A percentile compares a stretch with the other conserved stretches of the same genome.
Conservation (phyloP, 164 flowering plant species). For the Amborella trichopoda region DNA sequence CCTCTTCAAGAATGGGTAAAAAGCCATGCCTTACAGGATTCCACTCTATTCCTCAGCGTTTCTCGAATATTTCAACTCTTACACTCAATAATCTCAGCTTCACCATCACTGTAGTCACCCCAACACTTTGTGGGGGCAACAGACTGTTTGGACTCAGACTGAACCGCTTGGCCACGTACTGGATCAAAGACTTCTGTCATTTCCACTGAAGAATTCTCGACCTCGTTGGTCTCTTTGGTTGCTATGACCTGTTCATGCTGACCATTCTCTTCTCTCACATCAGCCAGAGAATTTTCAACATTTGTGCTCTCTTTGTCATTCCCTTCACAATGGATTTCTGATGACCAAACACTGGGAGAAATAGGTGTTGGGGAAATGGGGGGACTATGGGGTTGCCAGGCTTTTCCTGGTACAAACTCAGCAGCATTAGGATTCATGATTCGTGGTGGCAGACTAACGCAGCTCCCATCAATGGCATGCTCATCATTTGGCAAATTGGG, state of each 20-base stretch:
- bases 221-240: background rate
- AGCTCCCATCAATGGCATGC: constrained; percentile 21
- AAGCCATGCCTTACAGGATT: constrained; percentile 13
- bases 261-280: constrained; percentile 8
- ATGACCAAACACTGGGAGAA: too few relatives aligned
- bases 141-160: too few relatives aligned
- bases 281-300: constrained; percentile 8
- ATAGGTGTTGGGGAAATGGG: too few relatives aligned
- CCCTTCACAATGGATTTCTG: constrained; percentile 17
- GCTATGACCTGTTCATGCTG: constrained; percentile 10
- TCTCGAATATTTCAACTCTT: constrained; percentile 29
- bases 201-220: background rate
- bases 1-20: too few relatives aligned
- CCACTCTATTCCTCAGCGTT: too few relatives aligned
- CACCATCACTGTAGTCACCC: constrained; percentile 80
- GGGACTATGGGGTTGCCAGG: constrained; percentile 31
- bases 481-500: constrained; percentile 31
- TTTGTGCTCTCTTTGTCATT: background rate
- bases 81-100: constrained; percentile 47
- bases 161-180: constrained; percentile 21
- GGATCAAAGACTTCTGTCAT: constrained; percentile 12
- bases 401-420: constrained; percentile 55
- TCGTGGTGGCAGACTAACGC: constrained; percentile 22
- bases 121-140: constrained; percentile 54
- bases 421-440: constrained; percentile 84